phyloP scores from a whole-genome alignment of 129 eudicot species.

The Calendula officinalis region DNA sequence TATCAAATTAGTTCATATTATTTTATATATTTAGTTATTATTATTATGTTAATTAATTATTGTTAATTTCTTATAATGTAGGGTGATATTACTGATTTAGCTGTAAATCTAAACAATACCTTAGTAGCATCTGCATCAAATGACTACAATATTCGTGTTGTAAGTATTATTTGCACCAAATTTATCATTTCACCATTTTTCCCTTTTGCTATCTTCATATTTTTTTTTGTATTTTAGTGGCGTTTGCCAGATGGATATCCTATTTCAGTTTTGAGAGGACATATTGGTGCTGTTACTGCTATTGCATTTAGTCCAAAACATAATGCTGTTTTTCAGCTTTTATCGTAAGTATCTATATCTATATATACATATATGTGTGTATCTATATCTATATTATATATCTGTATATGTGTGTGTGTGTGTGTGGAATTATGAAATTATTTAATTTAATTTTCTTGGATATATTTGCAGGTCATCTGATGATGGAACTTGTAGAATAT shows the following conservation, averaged over 20 bases:
- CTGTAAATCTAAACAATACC: constrained; percentile 79
- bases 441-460: constrained; percentile 20
- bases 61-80: constrained; percentile 19
- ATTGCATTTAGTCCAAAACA: constrained; percentile 93
- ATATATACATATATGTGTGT: constrained; percentile 38
- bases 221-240: constrained; percentile 58
- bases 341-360: constrained; percentile 66
- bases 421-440: not conserved
- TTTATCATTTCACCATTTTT: not conserved
- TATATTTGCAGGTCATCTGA: constrained; percentile 76
- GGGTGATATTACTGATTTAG: constrained; percentile 99
- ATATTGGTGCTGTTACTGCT: constrained; percentile 92
- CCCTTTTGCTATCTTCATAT: constrained; percentile 4
- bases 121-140: constrained; percentile 98
- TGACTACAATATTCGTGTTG: constrained; percentile 95
- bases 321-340: constrained; percentile 58
- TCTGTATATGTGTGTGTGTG: not conserved
- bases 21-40: constrained; percentile 16
- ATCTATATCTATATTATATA: not conserved
- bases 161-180: constrained; percentile 42
- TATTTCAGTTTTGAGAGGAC: constrained; percentile 86
- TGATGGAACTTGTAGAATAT: constrained; percentile 93
- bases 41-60: constrained; percentile 16
- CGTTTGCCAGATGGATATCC: constrained; percentile 97
- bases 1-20: not conserved